Evolutionary conservation across 2,329 filamentous ascomycete genomes (phyloP).

Genomic region (Dothideomycetes sp.): DNA sequence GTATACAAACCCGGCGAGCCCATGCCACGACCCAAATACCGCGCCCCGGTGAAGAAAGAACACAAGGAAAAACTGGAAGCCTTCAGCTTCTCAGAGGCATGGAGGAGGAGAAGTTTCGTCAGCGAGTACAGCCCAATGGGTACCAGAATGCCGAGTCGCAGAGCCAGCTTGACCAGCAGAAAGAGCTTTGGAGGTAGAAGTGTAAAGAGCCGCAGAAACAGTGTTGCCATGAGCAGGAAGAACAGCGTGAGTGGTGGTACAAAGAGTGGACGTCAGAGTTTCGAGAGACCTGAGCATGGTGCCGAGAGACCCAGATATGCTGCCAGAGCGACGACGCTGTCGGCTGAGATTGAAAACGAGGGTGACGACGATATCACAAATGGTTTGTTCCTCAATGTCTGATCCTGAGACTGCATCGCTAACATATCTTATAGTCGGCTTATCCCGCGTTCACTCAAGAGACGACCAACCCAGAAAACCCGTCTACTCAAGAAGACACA

Average conservation of each 20-base stretch:
- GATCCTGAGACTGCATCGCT: slow-evolving; percentile 1
- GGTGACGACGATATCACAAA: slow-evolving; percentile 39
- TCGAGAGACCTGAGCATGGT: slow-evolving; percentile 15
- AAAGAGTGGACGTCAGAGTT: slow-evolving; percentile 11
- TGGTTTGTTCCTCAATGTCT: slow-evolving; percentile 26
- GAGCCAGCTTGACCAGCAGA: slow-evolving; percentile 19
- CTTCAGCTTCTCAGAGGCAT: slow-evolving; percentile 39
- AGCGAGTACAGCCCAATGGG: slow-evolving; percentile 42
- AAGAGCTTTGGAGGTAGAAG: slow-evolving; percentile 20
- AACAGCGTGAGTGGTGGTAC: slow-evolving; percentile 17
- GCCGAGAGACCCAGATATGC: slow-evolving; percentile 17
- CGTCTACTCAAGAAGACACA: slow-evolving; percentile 19
- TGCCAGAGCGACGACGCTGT: slow-evolving; percentile 21
- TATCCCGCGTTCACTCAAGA: slow-evolving; percentile 26
- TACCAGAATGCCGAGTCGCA: slow-evolving; percentile 35
- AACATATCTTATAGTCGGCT: slow-evolving; percentile 20
- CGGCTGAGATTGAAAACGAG: slow-evolving; percentile 32
- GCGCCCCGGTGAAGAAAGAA: slow-evolving; percentile 39
- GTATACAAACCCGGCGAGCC: slow-evolving; percentile 44
- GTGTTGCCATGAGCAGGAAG: slow-evolving; percentile 17
- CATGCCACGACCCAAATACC: slow-evolving; percentile 43
- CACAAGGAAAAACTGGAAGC: slow-evolving; percentile 42
- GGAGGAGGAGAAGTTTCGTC: slow-evolving; percentile 36
- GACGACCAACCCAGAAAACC: slow-evolving; percentile 16
- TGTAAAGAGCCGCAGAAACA: slow-evolving; percentile 22